Percentiles rank a stretch among this genome's conserved stretches.
Conservation (phyloP, 2,329 filamentous ascomycete genomes). For the Phialemonium atrogriseum region DNA sequence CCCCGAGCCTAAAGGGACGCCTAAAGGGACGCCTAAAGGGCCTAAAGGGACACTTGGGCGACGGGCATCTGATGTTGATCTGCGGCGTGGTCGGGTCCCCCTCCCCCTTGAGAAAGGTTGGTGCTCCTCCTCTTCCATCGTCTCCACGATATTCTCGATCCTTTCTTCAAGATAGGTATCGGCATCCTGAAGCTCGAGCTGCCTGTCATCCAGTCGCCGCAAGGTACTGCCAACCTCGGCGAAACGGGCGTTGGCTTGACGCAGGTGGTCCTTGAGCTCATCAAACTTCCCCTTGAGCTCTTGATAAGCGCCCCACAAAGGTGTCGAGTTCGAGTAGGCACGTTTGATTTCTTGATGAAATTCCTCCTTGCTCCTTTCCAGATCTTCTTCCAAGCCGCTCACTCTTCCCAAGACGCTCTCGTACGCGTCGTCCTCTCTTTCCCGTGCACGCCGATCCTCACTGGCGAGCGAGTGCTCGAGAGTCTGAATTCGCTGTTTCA, state of each 20-base stretch:
- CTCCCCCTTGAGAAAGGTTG: constrained; percentile 9
- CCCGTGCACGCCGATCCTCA: constrained; percentile 4
- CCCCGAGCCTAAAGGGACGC: constrained; percentile 10
- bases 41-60: constrained; percentile 13
- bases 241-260: constrained; percentile 32
- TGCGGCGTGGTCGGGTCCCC: constrained; percentile 9
- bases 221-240: constrained; percentile 30
- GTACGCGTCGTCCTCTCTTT: constrained; percentile 25
- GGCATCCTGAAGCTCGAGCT: constrained; percentile 42
- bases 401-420: constrained; percentile 34
- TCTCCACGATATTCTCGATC: constrained; percentile 32
- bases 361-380: constrained; percentile 45
- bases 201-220: constrained; percentile 36
- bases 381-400: constrained; percentile 42
- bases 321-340: constrained; percentile 45
- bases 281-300: constrained; percentile 31
- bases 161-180: constrained; percentile 46
- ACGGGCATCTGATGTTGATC: constrained; percentile 17
- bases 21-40: constrained; percentile 16
- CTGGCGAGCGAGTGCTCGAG: constrained; percentile 34
- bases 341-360: constrained; percentile 42
- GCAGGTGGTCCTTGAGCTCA: constrained; percentile 27
- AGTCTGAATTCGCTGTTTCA: constrained; percentile 35
- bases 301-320: constrained; percentile 43
- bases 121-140: constrained; percentile 17